Evolutionary conservation across 106 monocot genomes (phyloP).

Genomic region (Dendrobium huoshanense): DNA sequence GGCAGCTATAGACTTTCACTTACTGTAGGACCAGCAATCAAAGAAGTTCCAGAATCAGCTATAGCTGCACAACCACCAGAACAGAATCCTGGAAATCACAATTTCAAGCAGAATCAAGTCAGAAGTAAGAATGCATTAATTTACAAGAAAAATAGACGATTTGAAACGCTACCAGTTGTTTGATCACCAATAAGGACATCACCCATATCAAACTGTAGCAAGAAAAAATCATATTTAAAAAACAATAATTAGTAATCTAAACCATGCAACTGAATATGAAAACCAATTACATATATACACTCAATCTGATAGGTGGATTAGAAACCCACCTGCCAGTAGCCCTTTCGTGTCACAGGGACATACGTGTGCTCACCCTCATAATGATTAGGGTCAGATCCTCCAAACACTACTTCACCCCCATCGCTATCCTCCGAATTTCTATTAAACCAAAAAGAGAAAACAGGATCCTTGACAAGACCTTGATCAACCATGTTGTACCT

Average conservation of each 20-base stretch:
- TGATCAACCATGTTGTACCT: constrained; percentile 86
- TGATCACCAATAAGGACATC: constrained; percentile 49
- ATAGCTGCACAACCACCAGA: constrained; percentile 60
- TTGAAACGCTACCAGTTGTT: constrained; percentile 30
- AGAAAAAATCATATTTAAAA: not conserved
- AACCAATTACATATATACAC: not conserved
- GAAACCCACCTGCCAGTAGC: constrained; percentile 84
- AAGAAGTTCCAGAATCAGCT: constrained; percentile 77
- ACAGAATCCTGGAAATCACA: constrained; percentile 38
- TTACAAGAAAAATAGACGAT: constrained; percentile 13
- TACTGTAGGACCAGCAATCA: constrained; percentile 75
- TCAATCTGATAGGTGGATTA: constrained; percentile 27
- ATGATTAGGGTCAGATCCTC: constrained; percentile 80
- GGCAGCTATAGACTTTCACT: constrained; percentile 10
- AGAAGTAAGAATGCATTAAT: not conserved
- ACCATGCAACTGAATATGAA: not conserved
- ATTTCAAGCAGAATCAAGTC: constrained; percentile 14
- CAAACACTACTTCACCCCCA: constrained; percentile 95
- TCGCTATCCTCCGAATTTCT: constrained; percentile 62
- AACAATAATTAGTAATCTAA: not conserved
- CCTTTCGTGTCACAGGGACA: constrained; percentile 88
- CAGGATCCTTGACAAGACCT: constrained; percentile 70
- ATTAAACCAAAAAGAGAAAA: constrained; percentile 99
- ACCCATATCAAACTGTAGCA: constrained; percentile 58
- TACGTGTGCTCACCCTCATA: constrained; percentile 80